A percentile compares a stretch with the other conserved stretches of the same genome.
Conservation (phyloP, 2,329 filamentous ascomycete genomes). For the Aspergillus bombycis region DNA sequence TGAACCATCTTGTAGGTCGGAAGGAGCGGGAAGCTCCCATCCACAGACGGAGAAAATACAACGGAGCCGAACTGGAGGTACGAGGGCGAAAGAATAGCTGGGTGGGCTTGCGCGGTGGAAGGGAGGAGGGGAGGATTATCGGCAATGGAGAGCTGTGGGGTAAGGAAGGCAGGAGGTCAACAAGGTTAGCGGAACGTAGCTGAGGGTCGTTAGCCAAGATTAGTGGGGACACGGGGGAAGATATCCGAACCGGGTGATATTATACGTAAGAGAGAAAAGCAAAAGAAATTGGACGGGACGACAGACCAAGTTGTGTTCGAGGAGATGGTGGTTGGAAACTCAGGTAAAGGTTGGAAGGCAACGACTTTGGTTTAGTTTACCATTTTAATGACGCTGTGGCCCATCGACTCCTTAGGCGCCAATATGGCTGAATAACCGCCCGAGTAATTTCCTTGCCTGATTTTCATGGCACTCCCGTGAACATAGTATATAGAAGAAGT, state of each 20-base stretch:
- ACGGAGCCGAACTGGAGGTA: slow-evolving; percentile 2
- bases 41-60: slow-evolving; percentile 9
- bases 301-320: background rate
- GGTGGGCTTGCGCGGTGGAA: slow-evolving; percentile 3
- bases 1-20: slow-evolving; percentile 66
- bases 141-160: slow-evolving; percentile 10
- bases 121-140: slow-evolving; percentile 2
- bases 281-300: background rate
- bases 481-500: slow-evolving; percentile 2
- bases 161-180: slow-evolving; percentile 2
- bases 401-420: background rate
- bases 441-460: background rate
- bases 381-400: background rate
- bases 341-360: background rate
- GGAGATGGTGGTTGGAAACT: background rate
- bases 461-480: background rate
- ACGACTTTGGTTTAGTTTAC: background rate
- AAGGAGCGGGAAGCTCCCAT: slow-evolving; percentile 43
- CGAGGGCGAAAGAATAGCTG: background rate
- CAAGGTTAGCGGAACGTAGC: slow-evolving; percentile 1
- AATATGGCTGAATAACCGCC: background rate
- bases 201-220: slow-evolving; percentile 2
- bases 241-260: background rate
- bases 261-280: background rate
- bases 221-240: slow-evolving; percentile 5